A percentile compares a stretch with the other conserved stretches of the same genome.
These are phyloP conservation scores for Amanita polypyramis DNA, from an alignment of 768 basidiomycete genomes.

Conservation along the genomic window DNA sequence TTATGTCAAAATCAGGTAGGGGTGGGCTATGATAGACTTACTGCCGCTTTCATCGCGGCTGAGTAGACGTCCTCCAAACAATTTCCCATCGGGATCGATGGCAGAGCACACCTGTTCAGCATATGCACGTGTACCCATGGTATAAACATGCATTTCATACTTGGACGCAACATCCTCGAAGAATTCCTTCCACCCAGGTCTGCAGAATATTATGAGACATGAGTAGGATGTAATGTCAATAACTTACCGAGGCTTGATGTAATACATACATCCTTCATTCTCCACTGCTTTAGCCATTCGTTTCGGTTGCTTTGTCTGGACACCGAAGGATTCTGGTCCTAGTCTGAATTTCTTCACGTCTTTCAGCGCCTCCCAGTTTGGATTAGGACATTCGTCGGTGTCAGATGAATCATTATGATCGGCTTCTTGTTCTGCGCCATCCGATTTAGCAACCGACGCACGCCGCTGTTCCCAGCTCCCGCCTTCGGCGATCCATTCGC, in stretches of 20 bases:
- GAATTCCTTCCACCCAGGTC: conserved; percentile 82
- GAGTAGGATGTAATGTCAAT: conserved; percentile 7
- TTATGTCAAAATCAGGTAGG: conserved; percentile 7
- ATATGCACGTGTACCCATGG: conserved; percentile 97
- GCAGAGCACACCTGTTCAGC: conserved; percentile 91
- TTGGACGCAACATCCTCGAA: conserved; percentile 57
- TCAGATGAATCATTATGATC: conserved; percentile 27
- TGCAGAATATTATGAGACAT: conserved; percentile 14
- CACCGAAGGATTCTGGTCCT: conserved; percentile 64
- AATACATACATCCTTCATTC: conserved; percentile 87
- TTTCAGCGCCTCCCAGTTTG: conserved; percentile 86
- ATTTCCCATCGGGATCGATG: conserved; percentile 79
- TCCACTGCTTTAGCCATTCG: conserved; percentile 59
- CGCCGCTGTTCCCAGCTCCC: conserved; percentile 65
- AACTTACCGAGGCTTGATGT: conserved; percentile 90
- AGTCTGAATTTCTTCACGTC: conserved; percentile 88
- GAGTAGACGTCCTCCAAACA: conserved; percentile 82
- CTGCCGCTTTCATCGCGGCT: conserved; percentile 96
- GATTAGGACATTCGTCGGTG: conserved; percentile 58
- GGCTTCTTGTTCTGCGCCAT: conserved; percentile 22
- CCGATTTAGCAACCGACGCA: conserved; percentile 20
- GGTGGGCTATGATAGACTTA: conserved; percentile 29
- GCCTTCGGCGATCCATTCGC: conserved; percentile 90
- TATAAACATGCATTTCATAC: conserved; percentile 99
- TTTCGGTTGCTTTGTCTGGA: conserved; percentile 30